Conservation (phyloP, 306 rosid species). For the Sicyos baderoa region DNA sequence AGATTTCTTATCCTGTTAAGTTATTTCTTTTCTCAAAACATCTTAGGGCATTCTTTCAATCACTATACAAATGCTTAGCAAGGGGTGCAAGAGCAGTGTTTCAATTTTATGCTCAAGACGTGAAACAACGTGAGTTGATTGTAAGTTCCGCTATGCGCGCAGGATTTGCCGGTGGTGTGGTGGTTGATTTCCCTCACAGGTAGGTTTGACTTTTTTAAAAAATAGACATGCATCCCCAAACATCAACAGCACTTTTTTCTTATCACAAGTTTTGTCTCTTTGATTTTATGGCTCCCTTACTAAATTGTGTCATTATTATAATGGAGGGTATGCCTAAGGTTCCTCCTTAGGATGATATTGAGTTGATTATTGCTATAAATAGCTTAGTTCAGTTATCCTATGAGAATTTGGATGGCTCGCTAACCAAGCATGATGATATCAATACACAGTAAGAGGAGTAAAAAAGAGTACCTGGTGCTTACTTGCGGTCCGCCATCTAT, state of each 20-base stretch:
- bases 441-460: conserved; percentile 52
- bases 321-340: background rate
- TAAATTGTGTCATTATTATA: background rate
- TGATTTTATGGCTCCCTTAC: background rate
- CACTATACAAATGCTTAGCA: conserved; percentile 66
- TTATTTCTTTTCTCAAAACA: background rate
- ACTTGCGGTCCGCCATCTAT: conserved; percentile 60
- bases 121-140: conserved; percentile 66
- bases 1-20: background rate
- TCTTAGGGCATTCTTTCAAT: conserved; percentile 76
- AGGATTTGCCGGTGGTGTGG: conserved; percentile 89
- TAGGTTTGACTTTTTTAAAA: conserved; percentile 12
- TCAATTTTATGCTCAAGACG: conserved; percentile 75
- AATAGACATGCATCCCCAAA: background rate
- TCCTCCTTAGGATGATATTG: no score
- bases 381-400: background rate
- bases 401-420: background rate
- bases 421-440: conserved; percentile 23
- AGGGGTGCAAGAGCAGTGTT: conserved; percentile 89
- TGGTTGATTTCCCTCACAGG: conserved; percentile 95
- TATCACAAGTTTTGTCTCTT: no score
- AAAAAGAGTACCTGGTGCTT: conserved; percentile 85
- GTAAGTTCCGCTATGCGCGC: conserved; percentile 74
- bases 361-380: background rate
- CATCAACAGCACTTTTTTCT: background rate